Conservation (phyloP, 2,329 filamentous ascomycete genomes). For the Aspergillus brasiliensis region DNA sequence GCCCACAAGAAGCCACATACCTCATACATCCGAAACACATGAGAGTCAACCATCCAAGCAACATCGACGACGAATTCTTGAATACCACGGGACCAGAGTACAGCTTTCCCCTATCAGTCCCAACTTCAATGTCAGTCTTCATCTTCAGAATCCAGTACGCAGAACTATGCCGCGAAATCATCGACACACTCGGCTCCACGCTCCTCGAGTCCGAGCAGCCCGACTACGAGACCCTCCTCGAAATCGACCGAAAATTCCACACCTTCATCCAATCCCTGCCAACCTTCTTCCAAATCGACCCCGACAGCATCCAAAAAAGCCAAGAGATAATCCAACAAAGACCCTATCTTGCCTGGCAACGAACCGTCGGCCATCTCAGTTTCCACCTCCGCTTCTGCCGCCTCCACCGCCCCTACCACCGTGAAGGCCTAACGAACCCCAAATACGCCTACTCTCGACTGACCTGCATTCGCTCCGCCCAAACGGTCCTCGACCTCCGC, state of each 20-base stretch:
- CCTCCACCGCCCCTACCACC: constrained; percentile 17
- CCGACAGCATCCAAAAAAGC: not conserved
- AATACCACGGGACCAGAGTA: not conserved
- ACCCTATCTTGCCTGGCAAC: constrained; percentile 4
- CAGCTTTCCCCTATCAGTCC: not conserved
- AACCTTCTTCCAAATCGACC: constrained; percentile 1
- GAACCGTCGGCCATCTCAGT: constrained; percentile 21
- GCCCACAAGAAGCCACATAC: constrained; percentile 11
- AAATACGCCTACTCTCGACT: constrained; percentile 2
- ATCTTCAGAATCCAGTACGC: constrained; percentile 8
- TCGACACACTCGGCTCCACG: constrained; percentile 3
- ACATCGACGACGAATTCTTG: constrained; percentile 10
- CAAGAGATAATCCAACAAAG: not conserved
- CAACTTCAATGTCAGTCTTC: constrained; percentile 7
- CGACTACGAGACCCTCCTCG: constrained; percentile 4
- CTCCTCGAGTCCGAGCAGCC: not conserved
- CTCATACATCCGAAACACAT: constrained; percentile 12
- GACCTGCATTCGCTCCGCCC: constrained; percentile 6
- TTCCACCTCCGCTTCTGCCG: constrained; percentile 19
- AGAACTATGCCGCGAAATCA: constrained; percentile 4
- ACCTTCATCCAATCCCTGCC: not conserved
- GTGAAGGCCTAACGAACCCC: constrained; percentile 21
- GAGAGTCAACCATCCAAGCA: constrained; percentile 8
- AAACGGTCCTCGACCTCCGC: constrained; percentile 1
- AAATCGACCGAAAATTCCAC: constrained; percentile 4